Evolutionary conservation across 495 filamentous ascomycete genomes (phyloP), one percentile per base, ranked within the genome.

Genomic region (Penicillium alfredii): DNA sequence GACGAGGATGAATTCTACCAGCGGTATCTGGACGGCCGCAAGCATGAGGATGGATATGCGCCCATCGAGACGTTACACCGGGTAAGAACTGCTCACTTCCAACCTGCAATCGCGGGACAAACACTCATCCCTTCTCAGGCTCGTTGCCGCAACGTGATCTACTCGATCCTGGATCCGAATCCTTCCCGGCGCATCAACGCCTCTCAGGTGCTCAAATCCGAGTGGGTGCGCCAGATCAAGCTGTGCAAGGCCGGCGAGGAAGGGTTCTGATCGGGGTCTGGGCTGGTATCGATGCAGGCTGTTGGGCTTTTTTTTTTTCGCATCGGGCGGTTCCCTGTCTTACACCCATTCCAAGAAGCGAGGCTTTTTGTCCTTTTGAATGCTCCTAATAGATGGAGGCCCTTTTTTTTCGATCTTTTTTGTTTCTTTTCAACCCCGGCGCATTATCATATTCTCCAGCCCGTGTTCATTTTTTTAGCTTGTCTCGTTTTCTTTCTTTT

Each of bases 101-200:
- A 20, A n/a, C 19, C 13, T 47, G 22, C 40, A 32, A 29, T 42
- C 11, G 27, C 35, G 43, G 20, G 18, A 4, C 20, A 45, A 35
- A 44, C 42, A 42, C 68, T 77, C 44, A 78, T 57, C 29, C 11
- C 21, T 31, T 45, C 11, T 25, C 56, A 98, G 92, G 87, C 88
- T 53, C 88, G 90, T 49, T 97, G 92, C 63, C 84, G 93, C 14
- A 97, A 98, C 52, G 92, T 98, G 47, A 96, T 98, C 55, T 98
- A 98, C 63, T 96, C 88, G 13, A 96, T 97, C 44, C 72, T 98
- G 11, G 92, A 97, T 56, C 92, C 93, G n/a, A 95, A 97, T 56
- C 71, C 72, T 18, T 73, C 74, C 27, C 83, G 92, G 44, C 86
- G 92, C 51, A 92, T 97, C 61, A 96, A 88, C 27, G 88, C 92